Conservation (phyloP, 2,329 filamentous ascomycete species). For the Epichloe sp. region DNA sequence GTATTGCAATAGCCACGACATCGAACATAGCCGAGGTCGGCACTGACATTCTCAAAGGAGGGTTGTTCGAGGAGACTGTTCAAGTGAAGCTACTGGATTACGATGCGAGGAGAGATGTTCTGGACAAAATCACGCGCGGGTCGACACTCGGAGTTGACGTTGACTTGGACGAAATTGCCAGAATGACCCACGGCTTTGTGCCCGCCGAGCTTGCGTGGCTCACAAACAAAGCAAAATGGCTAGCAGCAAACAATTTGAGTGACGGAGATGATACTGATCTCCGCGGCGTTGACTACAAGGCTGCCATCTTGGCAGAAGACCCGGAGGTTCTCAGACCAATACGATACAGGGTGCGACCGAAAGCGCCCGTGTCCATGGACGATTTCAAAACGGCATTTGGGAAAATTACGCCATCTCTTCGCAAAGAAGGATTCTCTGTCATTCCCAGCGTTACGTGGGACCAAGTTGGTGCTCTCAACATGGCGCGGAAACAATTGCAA, state of each 20-base stretch:
- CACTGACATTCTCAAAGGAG: constrained; percentile 58
- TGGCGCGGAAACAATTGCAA: constrained; percentile 69
- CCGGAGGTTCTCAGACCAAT: background rate
- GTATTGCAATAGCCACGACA: constrained; percentile 84
- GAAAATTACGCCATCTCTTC: constrained; percentile 50
- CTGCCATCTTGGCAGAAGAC: constrained; percentile 1
- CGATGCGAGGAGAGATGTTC: constrained; percentile 60
- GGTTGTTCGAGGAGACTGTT: constrained; percentile 70
- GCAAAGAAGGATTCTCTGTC: constrained; percentile 82
- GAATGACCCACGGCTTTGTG: constrained; percentile 82
- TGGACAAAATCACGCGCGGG: constrained; percentile 57
- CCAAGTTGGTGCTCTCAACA: constrained; percentile 73
- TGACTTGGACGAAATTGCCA: constrained; percentile 62
- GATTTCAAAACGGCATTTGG: constrained; percentile 66
- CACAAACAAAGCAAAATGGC: constrained; percentile 31
- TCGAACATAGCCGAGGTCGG: constrained; percentile 81
- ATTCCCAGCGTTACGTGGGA: constrained; percentile 89
- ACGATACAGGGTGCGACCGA: background rate
- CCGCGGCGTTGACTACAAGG: constrained; percentile 1
- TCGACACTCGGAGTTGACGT: constrained; percentile 54
- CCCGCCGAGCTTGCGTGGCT: constrained; percentile 71
- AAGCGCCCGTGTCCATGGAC: constrained; percentile 14
- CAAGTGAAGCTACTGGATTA: constrained; percentile 82
- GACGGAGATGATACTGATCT: constrained; percentile 15
- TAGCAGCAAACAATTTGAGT: constrained; percentile 19